Evolutionary conservation across 73 alveolate species (phyloP), one percentile per base, ranked within the genome.

Genomic region (Paramecium bursaria): DNA sequence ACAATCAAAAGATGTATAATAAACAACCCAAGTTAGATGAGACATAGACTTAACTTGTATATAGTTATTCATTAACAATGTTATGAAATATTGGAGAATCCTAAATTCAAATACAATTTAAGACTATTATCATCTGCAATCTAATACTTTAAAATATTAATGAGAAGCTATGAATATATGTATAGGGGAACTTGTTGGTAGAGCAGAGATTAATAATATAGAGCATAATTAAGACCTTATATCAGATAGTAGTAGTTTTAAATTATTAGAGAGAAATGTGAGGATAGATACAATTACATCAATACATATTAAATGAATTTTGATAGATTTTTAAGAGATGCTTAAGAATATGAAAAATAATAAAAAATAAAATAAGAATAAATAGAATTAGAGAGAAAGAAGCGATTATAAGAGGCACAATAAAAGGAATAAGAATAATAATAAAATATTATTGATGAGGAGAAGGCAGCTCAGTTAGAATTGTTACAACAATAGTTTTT

Each of bases 81-180:
- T 17, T 67, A 67, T 39, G 82, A 67, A 35, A 67, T 67, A n/a
- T 13, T 25, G 27, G 82, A 67, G 21, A 57, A n/a, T n/a, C n/a
- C n/a, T n/a, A n/a, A 67, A 3, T 25, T 39, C 33, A 15, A 25
- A 30, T 31, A 53, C 2, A 25, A 67, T 67, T 13, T 7, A 7
- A 39, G 7, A 39, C 55, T 19, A 1, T 67, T 67, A 14, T 39
- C 17, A 35, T 31, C 30, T 4, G 82, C 82, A 15, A 57, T 67
- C 6, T 39, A 17, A 11, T 67, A 67, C 22, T 67, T 67, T 42
- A 35, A 42, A 67, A 39, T 53, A 17, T 39, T 67, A 31, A 11
- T 67, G 19, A 67, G 35, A 6, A 67, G 82, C 44, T 67, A 67
- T 67, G 82, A 67, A 39, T 67, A 67, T 35, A 67, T 67, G 82